Conservation (phyloP, 1,139 yeast species). For the Oligophagozyma castellii region DNA sequence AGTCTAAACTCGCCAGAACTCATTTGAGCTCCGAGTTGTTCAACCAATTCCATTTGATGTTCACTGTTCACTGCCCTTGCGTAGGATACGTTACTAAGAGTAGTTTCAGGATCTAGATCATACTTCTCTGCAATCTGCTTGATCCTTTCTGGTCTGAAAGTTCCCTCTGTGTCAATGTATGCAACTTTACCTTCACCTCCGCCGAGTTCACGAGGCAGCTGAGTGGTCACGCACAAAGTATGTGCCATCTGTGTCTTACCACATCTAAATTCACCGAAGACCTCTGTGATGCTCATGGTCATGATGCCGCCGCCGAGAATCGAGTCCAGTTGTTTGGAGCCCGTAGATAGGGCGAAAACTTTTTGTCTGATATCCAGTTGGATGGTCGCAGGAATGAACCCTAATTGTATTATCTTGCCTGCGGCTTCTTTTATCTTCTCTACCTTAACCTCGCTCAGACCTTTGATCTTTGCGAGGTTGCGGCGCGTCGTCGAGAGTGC, state of each 20-base stretch:
- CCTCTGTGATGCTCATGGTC: conserved; percentile 51
- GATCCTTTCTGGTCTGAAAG: conserved; percentile 45
- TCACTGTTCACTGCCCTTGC: conserved; percentile 49
- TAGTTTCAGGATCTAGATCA: conserved; percentile 39
- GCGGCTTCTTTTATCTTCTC: conserved; percentile 54
- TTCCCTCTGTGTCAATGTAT: conserved; percentile 48
- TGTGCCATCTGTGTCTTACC: conserved; percentile 51
- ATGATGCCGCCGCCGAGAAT: conserved; percentile 46
- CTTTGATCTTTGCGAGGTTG: conserved; percentile 38
- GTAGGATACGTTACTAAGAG: conserved; percentile 40
- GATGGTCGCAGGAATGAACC: conserved; percentile 40
- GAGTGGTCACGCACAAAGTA: conserved; percentile 46
- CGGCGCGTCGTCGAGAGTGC: conserved; percentile 42
- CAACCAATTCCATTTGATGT: conserved; percentile 45
- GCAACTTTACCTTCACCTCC: conserved; percentile 55
- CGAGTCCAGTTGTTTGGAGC: conserved; percentile 39
- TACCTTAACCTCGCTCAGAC: conserved; percentile 44
- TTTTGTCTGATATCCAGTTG: conserved; percentile 37
- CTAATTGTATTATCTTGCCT: conserved; percentile 34
- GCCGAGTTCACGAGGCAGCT: conserved; percentile 39
- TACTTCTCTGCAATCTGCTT: conserved; percentile 40
- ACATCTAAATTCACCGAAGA: conserved; percentile 49
- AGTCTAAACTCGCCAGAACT: conserved; percentile 36
- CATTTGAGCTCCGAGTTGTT: conserved; percentile 36
- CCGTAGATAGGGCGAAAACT: conserved; percentile 38